A percentile compares a stretch with the other conserved stretches of the same genome.
phyloP scores from a whole-genome alignment of 208 protist genomes.

The Trypanosoma congolense region DNA sequence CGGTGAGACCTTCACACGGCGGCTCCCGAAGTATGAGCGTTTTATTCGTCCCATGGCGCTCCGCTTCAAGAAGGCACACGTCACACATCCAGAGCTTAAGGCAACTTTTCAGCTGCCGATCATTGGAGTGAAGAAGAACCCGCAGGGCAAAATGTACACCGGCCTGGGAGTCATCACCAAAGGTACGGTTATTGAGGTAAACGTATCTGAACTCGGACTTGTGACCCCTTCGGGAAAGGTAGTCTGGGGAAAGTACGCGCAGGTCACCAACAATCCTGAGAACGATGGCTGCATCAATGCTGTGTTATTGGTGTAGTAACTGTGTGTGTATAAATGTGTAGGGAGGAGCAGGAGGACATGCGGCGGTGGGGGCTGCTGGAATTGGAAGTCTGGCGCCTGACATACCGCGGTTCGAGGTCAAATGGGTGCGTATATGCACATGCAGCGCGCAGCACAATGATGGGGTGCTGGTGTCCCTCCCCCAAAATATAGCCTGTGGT shows the following conservation, averaged over 20 bases:
- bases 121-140: conserved; percentile 99
- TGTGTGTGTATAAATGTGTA: too few species aligned
- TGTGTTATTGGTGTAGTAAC: conserved; percentile 98
- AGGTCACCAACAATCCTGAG: conserved; percentile 99
- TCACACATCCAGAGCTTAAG: conserved; percentile 99
- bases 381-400: too few species aligned
- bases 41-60: conserved; percentile 99
- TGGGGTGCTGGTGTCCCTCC: too few species aligned
- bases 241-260: conserved; percentile 98
- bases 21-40: conserved; percentile 99
- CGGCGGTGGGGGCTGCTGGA: too few species aligned
- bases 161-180: conserved; percentile 99
- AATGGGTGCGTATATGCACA: too few species aligned
- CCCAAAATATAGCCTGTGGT: too few species aligned
- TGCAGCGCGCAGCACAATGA: too few species aligned
- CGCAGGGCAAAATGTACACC: conserved; percentile 98
- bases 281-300: conserved; percentile 99
- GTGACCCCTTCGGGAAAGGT: conserved; percentile 99
- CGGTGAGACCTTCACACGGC: conserved; percentile 99
- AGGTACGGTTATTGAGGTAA: conserved; percentile 99
- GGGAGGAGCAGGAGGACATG: too few species aligned
- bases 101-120: conserved; percentile 99
- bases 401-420: too few species aligned
- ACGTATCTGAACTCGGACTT: conserved; percentile 99
- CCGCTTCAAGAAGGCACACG: conserved; percentile 98